A percentile compares a stretch with the other conserved stretches of the same genome.
Evolutionary conservation across 371 early-diverging fungal species (phyloP).

Genomic region (Mortierella sp.): DNA sequence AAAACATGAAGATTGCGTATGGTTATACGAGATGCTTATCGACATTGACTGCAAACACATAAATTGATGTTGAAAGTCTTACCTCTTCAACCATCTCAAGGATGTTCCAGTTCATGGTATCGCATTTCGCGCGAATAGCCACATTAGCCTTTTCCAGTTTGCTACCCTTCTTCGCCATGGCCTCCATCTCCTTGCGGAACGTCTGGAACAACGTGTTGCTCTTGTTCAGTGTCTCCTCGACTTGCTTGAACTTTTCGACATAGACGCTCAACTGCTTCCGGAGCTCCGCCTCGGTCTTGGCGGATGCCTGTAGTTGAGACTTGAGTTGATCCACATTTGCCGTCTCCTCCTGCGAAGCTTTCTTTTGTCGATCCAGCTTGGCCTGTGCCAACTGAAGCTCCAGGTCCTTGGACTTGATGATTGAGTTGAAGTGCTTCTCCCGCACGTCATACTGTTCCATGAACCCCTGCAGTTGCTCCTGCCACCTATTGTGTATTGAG

Average conservation of each 20-base stretch:
- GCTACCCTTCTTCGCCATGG: slow-evolving; percentile 71
- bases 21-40: not conserved
- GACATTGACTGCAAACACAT: not conserved
- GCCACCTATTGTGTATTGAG: slow-evolving; percentile 51
- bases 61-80: not conserved
- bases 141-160: slow-evolving; percentile 69
- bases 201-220: slow-evolving; percentile 71
- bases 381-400: slow-evolving; percentile 68
- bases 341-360: slow-evolving; percentile 57
- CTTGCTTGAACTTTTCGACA: slow-evolving; percentile 74
- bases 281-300: slow-evolving; percentile 68
- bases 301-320: slow-evolving; percentile 61
- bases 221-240: slow-evolving; percentile 74
- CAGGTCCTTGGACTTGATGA: slow-evolving; percentile 65
- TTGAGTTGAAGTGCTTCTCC: slow-evolving; percentile 70
- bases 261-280: slow-evolving; percentile 67
- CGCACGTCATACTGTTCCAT: slow-evolving; percentile 71
- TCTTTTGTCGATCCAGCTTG: slow-evolving; percentile 62
- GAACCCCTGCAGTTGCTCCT: slow-evolving; percentile 65
- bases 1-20: not conserved
- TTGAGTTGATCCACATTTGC: slow-evolving; percentile 54
- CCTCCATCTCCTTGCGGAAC: slow-evolving; percentile 75
- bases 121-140: slow-evolving; percentile 62
- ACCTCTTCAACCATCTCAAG: slow-evolving; percentile 74
- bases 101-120: slow-evolving; percentile 67